Evolutionary conservation across 805 yeast genomes (phyloP), one percentile per base, ranked within the genome.

Genomic region (Wickerhamiella dianesei): DNA sequence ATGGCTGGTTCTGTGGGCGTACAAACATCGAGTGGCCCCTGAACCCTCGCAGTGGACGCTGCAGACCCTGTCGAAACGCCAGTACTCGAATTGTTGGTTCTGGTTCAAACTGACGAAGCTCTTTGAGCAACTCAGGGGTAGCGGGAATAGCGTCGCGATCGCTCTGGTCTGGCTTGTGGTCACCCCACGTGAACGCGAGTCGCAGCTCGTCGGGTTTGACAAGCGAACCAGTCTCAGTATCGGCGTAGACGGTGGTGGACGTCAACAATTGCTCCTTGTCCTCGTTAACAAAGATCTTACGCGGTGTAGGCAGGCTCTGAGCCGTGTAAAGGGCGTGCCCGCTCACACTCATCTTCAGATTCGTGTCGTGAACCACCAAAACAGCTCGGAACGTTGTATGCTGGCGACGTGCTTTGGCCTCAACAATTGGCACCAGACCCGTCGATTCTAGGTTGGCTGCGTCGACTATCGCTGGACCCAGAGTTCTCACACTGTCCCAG

Each of bases 251-350:
- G 4, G 44, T 45, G 12, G 37, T 29, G 17, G 44, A 6, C 32
- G 32, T 6, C 29, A 16, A 17, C 21, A 20, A 14, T 3, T 14
- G 35, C 16, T 20, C 6, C 21, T 20, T 36, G 20, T 76, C 80
- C 2, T 71, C 74, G 43, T 72, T 71, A 39, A 73, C 76, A 59
- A 74, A 77, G 3, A 82, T 73, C 40, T 68, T 68, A 36, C 70
- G 70, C 12, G 75, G 66, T n/a, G 72, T 64, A 17, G 71, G 68
- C 0, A 76, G 56, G 39, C 67, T 71, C 48, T 79, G 80, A 45
- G 75, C 76, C 5, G 70, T 67, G 50, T 72, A 74, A n/a, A 82
- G 68, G 0, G 80, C 64, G 56, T 77, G 82, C 0, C 95, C 96
- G 53, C 74, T 75, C 1, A 88, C 70, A 0, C 86, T 81, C 43